A percentile compares a stretch with the other conserved stretches of the same genome.
Evolutionary conservation across 192 early-diverging fungal species (phyloP).

Genomic region (Phlyctochytrium planicorne): DNA sequence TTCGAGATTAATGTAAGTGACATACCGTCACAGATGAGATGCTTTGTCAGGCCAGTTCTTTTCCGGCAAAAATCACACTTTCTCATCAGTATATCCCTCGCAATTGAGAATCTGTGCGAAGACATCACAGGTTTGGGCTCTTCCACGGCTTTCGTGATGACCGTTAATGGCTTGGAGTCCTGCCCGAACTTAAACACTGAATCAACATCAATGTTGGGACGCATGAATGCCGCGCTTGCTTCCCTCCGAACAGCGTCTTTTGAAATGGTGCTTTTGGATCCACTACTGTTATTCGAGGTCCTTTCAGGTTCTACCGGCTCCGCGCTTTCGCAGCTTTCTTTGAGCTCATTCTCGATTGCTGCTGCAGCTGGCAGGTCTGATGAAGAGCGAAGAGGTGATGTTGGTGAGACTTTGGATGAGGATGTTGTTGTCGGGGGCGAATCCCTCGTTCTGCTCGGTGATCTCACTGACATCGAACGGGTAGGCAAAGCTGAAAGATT

Average conservation of each 20-base stretch:
- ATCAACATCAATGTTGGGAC: too few species aligned
- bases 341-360: conserved; percentile 9
- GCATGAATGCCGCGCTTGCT: too few species aligned
- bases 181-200: too few species aligned
- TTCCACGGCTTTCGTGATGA: too few species aligned
- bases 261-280: conserved; percentile 14
- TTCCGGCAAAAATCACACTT: conserved; percentile 26
- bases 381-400: not conserved
- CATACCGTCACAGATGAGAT: conserved; percentile 34
- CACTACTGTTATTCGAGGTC: too few species aligned
- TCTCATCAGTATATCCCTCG: conserved; percentile 14
- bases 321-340: not conserved
- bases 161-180: too few species aligned
- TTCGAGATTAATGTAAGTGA: not conserved
- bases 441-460: too few species aligned
- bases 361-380: not conserved
- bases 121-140: conserved; percentile 18
- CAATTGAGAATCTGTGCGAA: conserved; percentile 30
- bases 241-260: too few species aligned
- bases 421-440: not conserved
- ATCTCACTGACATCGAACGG: too few species aligned
- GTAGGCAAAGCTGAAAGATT: too few species aligned
- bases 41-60: conserved; percentile 22
- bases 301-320: not conserved
- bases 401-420: not conserved